phyloP scores from a whole-genome alignment of 768 basidiomycete genomes.

The Leccinum aurantiacum region DNA sequence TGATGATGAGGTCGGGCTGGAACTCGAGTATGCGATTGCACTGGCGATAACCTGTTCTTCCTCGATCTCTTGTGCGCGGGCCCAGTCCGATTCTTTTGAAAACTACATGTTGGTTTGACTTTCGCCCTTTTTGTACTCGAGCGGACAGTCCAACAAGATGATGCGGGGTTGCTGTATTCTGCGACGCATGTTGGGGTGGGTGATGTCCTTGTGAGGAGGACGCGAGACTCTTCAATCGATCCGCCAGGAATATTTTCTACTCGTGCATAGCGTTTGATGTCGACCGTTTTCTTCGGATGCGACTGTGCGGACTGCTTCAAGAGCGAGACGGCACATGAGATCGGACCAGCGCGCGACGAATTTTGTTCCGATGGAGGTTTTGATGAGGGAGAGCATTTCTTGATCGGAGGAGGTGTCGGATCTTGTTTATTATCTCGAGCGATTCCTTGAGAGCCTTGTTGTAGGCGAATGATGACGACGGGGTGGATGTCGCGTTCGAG shows the following conservation, averaged over 20 bases:
- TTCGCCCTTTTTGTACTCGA: constrained; percentile 99
- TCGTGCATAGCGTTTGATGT: constrained; percentile 96
- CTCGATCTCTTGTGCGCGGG: constrained; percentile 88
- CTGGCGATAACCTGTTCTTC: constrained; percentile 93
- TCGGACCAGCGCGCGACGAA: constrained; percentile 96
- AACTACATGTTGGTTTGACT: constrained; percentile 99
- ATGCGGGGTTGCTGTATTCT: constrained; percentile 89
- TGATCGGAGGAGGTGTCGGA: constrained; percentile 79
- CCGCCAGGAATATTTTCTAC: constrained; percentile 98
- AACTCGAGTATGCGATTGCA: constrained; percentile 86
- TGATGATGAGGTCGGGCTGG: constrained; percentile 92
- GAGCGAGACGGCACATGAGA: constrained; percentile 93
- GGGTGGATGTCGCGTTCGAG: constrained; percentile 98
- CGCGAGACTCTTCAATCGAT: constrained; percentile 91
- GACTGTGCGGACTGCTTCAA: constrained; percentile 90
- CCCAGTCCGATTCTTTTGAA: constrained; percentile 91
- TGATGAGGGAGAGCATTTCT: constrained; percentile 96
- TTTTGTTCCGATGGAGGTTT: constrained; percentile 97
- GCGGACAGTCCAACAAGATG: constrained; percentile 86
- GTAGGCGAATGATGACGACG: constrained; percentile 97
- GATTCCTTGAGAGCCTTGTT: constrained; percentile 94
- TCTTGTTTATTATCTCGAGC: constrained; percentile 80
- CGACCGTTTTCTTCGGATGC: constrained; percentile 86
- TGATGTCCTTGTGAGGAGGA: constrained; percentile 99
- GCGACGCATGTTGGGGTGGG: constrained; percentile 94